Percentiles rank a stretch among this genome's conserved stretches.
These are phyloP conservation scores for Ascobolus immersus DNA, from an alignment of 495 filamentous ascomycete species.

Conservation along the genomic window DNA sequence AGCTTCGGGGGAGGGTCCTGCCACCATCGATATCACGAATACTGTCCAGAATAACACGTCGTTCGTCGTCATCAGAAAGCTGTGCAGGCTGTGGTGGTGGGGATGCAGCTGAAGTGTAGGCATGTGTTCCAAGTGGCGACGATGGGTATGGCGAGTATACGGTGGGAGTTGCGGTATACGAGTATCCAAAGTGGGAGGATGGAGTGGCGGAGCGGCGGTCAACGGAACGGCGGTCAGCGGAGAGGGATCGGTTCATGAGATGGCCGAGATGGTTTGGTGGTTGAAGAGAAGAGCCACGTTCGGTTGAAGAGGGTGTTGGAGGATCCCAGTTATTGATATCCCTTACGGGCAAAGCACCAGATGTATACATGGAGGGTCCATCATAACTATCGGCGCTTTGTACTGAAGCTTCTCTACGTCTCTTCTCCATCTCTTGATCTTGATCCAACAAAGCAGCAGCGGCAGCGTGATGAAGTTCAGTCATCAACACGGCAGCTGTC, in stretches of 20 bases:
- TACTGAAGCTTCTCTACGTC: slow-evolving; percentile 46
- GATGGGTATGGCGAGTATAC: slow-evolving; percentile 24
- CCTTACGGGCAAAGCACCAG: slow-evolving; percentile 52
- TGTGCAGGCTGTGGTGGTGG: slow-evolving; percentile 43
- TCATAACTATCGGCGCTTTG: slow-evolving; percentile 42
- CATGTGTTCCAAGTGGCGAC: slow-evolving; percentile 28
- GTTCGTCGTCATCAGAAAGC: slow-evolving; percentile 49
- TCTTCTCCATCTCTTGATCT: slow-evolving; percentile 40
- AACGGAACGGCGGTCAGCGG: too few relatives aligned
- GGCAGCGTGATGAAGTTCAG: slow-evolving; percentile 93
- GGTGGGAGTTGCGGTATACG: slow-evolving; percentile 25
- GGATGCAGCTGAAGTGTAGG: slow-evolving; percentile 26
- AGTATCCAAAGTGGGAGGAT: slow-evolving; percentile 20
- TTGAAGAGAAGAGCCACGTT: slow-evolving; percentile 1
- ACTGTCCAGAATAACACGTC: slow-evolving; percentile 56
- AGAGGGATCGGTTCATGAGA: slow-evolving; percentile 35
- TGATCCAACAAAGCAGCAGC: slow-evolving; percentile 55
- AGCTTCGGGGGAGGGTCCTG: slow-evolving; percentile 59
- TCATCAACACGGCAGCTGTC: slow-evolving; percentile 96
- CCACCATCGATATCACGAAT: slow-evolving; percentile 57
- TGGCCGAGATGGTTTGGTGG: slow-evolving; percentile 20
- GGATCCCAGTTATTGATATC: slow-evolving; percentile 33
- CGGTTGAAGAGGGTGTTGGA: slow-evolving; percentile 11
- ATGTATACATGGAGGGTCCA: slow-evolving; percentile 42
- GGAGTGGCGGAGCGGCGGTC: slow-evolving; percentile 50